phyloP scores from a whole-genome alignment of 2,329 filamentous ascomycete species.

The Phaeosphaeriaceae sp. region DNA sequence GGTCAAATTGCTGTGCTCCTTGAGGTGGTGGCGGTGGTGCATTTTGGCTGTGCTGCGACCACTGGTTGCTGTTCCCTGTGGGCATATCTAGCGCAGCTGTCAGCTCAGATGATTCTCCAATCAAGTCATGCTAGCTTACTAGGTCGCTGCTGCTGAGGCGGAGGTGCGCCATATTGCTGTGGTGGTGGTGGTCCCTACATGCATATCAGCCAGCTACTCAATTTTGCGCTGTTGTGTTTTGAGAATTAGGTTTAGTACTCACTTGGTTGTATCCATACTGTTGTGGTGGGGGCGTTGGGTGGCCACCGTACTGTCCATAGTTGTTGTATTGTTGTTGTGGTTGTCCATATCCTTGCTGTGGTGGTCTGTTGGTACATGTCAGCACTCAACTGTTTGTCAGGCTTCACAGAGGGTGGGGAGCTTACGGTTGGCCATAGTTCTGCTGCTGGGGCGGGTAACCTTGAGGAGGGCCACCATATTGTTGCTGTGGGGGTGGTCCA shows the following conservation, averaged over 20 bases:
- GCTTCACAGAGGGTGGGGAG: conserved; percentile 2
- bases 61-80: conserved; percentile 51
- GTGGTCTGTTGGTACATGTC: conserved; percentile 24
- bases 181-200: conserved; percentile 41
- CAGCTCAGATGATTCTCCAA: conserved; percentile 14
- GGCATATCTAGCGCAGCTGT: conserved; percentile 56
- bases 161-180: conserved; percentile 37
- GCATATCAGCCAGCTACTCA: conserved; percentile 23
- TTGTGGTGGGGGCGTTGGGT: conserved; percentile 50
- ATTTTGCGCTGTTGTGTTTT: too few species aligned
- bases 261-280: conserved; percentile 54
- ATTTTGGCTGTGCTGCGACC: conserved; percentile 60
- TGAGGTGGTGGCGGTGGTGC: conserved; percentile 70
- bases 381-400: conserved; percentile 11
- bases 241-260: background rate
- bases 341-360: conserved; percentile 46
- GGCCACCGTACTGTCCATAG: conserved; percentile 32
- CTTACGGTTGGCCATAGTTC: conserved; percentile 41
- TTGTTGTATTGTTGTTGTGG: conserved; percentile 22
- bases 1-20: conserved; percentile 60
- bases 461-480: conserved; percentile 38
- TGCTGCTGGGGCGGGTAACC: conserved; percentile 37
- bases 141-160: conserved; percentile 27
- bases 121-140: conserved; percentile 15
- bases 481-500: conserved; percentile 48